Evolutionary conservation across 768 basidiomycete genomes (phyloP), one percentile per base, ranked within the genome.

Genomic region (Termitomyces sp.): DNA sequence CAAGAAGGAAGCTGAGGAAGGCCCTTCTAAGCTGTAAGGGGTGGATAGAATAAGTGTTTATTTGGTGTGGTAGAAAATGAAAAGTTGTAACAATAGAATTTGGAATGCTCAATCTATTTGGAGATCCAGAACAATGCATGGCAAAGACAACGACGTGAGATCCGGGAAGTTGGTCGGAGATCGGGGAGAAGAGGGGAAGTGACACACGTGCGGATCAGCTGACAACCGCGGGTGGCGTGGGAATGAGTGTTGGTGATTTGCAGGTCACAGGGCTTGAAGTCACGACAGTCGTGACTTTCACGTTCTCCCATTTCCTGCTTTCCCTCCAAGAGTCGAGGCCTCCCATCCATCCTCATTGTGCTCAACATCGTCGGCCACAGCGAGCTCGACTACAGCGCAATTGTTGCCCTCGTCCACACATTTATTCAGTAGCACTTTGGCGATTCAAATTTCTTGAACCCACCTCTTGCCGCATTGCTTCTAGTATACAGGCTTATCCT

Each of bases 241-340:
- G 64, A 68, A 66, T 16, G 1, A 7, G 23, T 50, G 56, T 56
- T 54, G 54, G 51, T 59, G 60, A 61, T 62, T 63, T 56, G 52
- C 57, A 63, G 63, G 64, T 67, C 66, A 67, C 66, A 67, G 57
- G 66, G 64, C 53, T 61, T 56, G 50, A 56, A 61, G 65, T 66
- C 65, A 68, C 67, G 62, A 63, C 61, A 18, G 56, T 65, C 67
- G 65, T 66, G 67, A 66, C 65, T 58, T 64, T 63, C 64, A 67
- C 64, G 66, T 63, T 64, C 62, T 56, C 60, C 59, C 55, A 60
- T 57, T 54, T 53, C 59, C 57, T 58, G 29, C 52, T 48, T 48
- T 53, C 47, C 60, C 60, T 52, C 52, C 50, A 40, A 18, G 25
- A 39, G 42, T 47, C 47, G n/a, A 43, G 49, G 43, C 51, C 18